phyloP scores from a whole-genome alignment of 306 rosid species.

The Trifolium dubium region DNA sequence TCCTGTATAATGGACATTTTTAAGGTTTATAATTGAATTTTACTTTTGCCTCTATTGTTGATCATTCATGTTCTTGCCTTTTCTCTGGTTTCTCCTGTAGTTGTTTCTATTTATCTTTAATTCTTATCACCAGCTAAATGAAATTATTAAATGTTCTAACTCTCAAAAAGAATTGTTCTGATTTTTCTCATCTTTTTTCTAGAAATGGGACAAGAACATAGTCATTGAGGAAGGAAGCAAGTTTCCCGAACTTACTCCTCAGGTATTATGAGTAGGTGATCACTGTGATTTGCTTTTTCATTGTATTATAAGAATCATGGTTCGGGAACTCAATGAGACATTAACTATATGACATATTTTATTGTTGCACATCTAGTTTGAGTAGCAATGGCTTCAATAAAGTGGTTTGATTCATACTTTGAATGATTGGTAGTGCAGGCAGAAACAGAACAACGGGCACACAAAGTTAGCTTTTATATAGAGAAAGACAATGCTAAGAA shows the following conservation, averaged over 20 bases:
- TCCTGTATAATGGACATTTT: no score
- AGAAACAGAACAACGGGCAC: conserved; percentile 86
- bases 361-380: background rate
- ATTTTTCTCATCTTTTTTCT: no score
- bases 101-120: no score
- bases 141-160: no score
- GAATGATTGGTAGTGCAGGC: conserved; percentile 62
- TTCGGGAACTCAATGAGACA: background rate
- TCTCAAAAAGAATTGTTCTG: no score
- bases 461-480: conserved; percentile 90
- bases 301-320: conserved; percentile 9
- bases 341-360: conserved; percentile 24
- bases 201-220: conserved; percentile 78
- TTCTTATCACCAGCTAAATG: no score
- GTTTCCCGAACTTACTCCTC: conserved; percentile 76
- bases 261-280: conserved; percentile 56
- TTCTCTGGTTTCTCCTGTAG: no score
- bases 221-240: conserved; percentile 79
- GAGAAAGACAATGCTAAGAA: conserved; percentile 74
- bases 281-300: conserved; percentile 11
- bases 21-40: no score
- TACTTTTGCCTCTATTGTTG: no score
- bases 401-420: conserved; percentile 29
- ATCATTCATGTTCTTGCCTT: no score
- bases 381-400: conserved; percentile 6